Evolutionary conservation across 495 filamentous ascomycete species (phyloP), one percentile per base, ranked within the genome.

Genomic region (Jackrogersella minutella): DNA sequence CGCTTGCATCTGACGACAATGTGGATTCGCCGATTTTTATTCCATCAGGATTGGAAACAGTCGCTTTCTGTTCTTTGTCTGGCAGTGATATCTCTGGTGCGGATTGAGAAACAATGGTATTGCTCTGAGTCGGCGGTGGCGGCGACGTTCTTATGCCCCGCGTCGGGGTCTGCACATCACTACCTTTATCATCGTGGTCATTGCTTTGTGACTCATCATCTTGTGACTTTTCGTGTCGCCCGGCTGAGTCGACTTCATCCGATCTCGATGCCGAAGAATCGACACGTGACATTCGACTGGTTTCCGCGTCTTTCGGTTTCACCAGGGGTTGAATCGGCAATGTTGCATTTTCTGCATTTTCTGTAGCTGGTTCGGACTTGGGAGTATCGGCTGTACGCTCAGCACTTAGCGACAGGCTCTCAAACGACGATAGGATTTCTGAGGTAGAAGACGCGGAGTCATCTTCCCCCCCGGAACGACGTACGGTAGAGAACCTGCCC

Each of bases 401-500:
- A 71, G 51, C 63, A 69, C 62, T 74, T 74, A 72, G 73, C 54
- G 69, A 72, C 58, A 74, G 61, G 47, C 58, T 73, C 64, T 73
- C 66, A 71, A 72, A 56, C 43, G 73, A 75, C 50, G 71, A 61
- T 71, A 67, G 52, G 52, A 71, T 46, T 36, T 71, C 64, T 43
- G 68, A 73, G 67, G 64, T 57, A 30, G 70, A 75, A 64, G 70
- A 58, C 65, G 53, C 44, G 36, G 62, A 55, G 60, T 61, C 64
- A n/a, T 67, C 53, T 47, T 60, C 60, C 55, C 60, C 78, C 97
- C 93, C 7, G 90, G 90, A 21, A 90, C 91, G 37, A 96, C 93
- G 74, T 96, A 96, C 74, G 97, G 90, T 10, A 90, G 91, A 75
- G 91, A 91, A 34, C 86, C 83, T 68, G 88, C 86, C 28, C 84